These are phyloP conservation scores for Parachlorella kessleri DNA, from an alignment of 139 green algal genomes.

Conservation along the genomic window DNA sequence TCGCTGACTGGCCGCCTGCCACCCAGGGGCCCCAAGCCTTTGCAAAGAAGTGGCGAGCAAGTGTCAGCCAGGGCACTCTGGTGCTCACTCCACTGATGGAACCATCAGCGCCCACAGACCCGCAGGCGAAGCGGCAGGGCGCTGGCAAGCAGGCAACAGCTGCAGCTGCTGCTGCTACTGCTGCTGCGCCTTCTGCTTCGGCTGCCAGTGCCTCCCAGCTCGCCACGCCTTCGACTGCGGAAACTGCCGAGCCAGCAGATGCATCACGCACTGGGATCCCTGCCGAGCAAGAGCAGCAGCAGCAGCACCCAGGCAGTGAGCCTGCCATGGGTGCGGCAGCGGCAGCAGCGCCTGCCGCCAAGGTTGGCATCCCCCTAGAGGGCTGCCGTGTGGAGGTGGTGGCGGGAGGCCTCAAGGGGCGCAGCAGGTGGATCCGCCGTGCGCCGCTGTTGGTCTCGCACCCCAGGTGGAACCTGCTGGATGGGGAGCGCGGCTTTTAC, in stretches of 20 bases:
- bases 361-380: constrained; percentile 38
- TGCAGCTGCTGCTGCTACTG: neutral
- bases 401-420: constrained; percentile 33
- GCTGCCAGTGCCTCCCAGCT: no score
- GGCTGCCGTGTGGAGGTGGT: constrained; percentile 43
- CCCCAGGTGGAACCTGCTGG: constrained; percentile 39
- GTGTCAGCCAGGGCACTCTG: constrained; percentile 33
- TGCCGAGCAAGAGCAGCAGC: neutral
- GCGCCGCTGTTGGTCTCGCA: constrained; percentile 58
- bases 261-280: no score
- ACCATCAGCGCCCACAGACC: no score
- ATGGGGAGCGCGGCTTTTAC: constrained; percentile 40
- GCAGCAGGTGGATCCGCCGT: constrained; percentile 30
- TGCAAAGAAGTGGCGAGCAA: constrained; percentile 28
- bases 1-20: constrained; percentile 34
- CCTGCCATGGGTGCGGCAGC: neutral
- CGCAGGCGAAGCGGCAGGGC: no score
- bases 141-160: no score
- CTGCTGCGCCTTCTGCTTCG: no score
- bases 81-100: constrained; percentile 22
- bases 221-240: no score
- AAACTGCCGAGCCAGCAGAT: no score
- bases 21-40: neutral
- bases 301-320: neutral
- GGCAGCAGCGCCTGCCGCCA: neutral